Conservation (phyloP, 805 yeast species). For the Saturnispora gosingensis region DNA sequence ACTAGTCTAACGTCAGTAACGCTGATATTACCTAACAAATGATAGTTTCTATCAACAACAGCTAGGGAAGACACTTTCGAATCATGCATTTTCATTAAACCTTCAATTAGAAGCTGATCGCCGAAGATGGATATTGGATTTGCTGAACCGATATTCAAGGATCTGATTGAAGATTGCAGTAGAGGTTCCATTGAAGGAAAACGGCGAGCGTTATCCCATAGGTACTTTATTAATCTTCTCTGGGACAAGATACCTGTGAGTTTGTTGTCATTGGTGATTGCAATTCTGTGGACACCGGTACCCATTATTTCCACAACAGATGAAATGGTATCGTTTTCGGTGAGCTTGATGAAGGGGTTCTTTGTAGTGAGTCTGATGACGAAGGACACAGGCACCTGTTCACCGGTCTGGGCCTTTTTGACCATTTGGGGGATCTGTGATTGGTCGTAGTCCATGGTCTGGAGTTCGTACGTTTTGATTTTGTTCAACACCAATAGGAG, state of each 20-base stretch:
- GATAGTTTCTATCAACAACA: constrained; percentile 70
- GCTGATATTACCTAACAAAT: constrained; percentile 83
- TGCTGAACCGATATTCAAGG: constrained; percentile 62
- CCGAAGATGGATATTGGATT: constrained; percentile 77
- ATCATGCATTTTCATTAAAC: constrained; percentile 73
- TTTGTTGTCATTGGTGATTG: constrained; percentile 47
- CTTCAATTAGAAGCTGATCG: constrained; percentile 81
- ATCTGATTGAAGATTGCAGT: constrained; percentile 57
- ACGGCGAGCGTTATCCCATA: constrained; percentile 89
- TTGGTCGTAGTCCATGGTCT: constrained; percentile 24
- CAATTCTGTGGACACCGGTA: constrained; percentile 92
- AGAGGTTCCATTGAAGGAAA: constrained; percentile 75
- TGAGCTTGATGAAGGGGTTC: constrained; percentile 76
- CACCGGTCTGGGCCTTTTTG: constrained; percentile 70
- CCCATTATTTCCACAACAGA: constrained; percentile 81
- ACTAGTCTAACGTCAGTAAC: constrained; percentile 90
- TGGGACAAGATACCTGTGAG: constrained; percentile 85
- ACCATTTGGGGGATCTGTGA: constrained; percentile 36
- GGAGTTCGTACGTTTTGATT: constrained; percentile 32
- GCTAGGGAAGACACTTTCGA: constrained; percentile 86
- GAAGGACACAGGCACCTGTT: constrained; percentile 84
- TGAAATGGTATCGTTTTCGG: constrained; percentile 57
- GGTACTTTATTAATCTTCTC: constrained; percentile 70
- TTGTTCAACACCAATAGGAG: constrained; percentile 77
- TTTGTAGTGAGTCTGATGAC: constrained; percentile 79